phyloP scores from a whole-genome alignment of 2,329 filamentous ascomycete species.

The Cladosporium halotolerans region DNA sequence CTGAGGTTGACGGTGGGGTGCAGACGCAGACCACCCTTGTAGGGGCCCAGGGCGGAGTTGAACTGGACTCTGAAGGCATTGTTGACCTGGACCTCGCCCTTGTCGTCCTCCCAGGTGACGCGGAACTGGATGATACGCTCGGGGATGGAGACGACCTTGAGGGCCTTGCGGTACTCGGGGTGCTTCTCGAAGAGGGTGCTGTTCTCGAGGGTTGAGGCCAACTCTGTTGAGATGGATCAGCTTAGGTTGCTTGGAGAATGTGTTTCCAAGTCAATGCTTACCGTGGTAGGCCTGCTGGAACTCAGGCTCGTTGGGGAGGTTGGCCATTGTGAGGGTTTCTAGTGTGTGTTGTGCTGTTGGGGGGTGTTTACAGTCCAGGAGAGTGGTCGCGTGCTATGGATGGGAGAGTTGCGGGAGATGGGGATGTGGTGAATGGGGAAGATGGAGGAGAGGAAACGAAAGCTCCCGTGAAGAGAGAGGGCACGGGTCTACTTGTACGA shows the following conservation, averaged over 20 bases:
- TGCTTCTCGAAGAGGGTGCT: slow-evolving; percentile 88
- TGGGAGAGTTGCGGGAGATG: slow-evolving; percentile 2
- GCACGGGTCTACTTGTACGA: slow-evolving; percentile 2
- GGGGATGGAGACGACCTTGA: slow-evolving; percentile 80
- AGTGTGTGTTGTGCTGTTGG: not conserved
- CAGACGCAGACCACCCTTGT: slow-evolving; percentile 95
- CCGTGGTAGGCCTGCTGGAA: slow-evolving; percentile 98
- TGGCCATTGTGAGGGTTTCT: slow-evolving; percentile 12
- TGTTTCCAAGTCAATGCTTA: slow-evolving; percentile 37
- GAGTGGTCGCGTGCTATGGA: slow-evolving; percentile 14
- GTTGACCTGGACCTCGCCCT: slow-evolving; percentile 83
- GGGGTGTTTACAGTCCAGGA: not conserved
- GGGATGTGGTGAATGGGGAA: not conserved
- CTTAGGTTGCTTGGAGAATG: not conserved
- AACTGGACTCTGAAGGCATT: slow-evolving; percentile 95
- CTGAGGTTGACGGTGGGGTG: slow-evolving; percentile 79
- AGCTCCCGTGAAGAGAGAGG: not conserved
- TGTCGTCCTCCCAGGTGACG: slow-evolving; percentile 94
- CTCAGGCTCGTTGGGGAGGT: slow-evolving; percentile 72
- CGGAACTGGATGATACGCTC: slow-evolving; percentile 97
- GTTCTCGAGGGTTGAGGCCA: slow-evolving; percentile 89
- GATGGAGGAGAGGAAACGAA: slow-evolving; percentile 1
- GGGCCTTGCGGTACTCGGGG: slow-evolving; percentile 88
- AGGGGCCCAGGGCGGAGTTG: slow-evolving; percentile 94
- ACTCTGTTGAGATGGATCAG: slow-evolving; percentile 55